Evolutionary conservation across 2,329 filamentous ascomycete genomes (phyloP), one percentile per base, ranked within the genome.

Genomic region (Pseudocercospora fijiensis): DNA sequence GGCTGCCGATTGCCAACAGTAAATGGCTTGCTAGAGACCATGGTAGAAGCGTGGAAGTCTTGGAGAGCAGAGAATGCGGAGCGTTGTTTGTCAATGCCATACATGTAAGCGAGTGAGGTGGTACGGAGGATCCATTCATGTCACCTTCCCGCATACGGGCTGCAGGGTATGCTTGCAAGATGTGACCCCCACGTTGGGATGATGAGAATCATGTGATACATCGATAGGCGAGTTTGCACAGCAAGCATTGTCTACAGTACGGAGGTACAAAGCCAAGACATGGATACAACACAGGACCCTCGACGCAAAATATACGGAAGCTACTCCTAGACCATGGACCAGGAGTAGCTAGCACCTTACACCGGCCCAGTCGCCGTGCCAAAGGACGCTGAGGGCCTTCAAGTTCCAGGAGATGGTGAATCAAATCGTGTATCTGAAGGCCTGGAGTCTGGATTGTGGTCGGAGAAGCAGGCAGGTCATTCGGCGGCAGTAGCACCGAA

Each of bases 61-160:
- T 18, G 52, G 9, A 30, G 16, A 56, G 37, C 4, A 24, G 26
- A 24, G 10, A 8, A 24, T 26, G 9, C 18, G 20, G 9, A 27
- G n/a, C 28, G 18, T 22, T 30, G 26, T 22, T 4, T 26, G 4
- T 26, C 18, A 49, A 49, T 49, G 18, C 7, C 22, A 49, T 20
- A 37, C 33, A 16, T 37, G 33, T 37, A 13, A 24, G 26, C 3
- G 26, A 30, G 11, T 53, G 49, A 53, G 49, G 49, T 53, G 26
- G 24, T 26, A 53, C 49, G 49, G 27, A 37, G 55, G 55, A 41
- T 57, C 16, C 20, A 22, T 57, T 13, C 20, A 43, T 41, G 55
- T 30, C 8, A 57, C 28, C 55, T 57, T 57, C 55, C 55, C 24
- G 30, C 9, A 57, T 18, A 57, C 27, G 55, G 30, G 9, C 26